phyloP scores from a whole-genome alignment of 768 basidiomycete species.

The Suillus brevipes region DNA sequence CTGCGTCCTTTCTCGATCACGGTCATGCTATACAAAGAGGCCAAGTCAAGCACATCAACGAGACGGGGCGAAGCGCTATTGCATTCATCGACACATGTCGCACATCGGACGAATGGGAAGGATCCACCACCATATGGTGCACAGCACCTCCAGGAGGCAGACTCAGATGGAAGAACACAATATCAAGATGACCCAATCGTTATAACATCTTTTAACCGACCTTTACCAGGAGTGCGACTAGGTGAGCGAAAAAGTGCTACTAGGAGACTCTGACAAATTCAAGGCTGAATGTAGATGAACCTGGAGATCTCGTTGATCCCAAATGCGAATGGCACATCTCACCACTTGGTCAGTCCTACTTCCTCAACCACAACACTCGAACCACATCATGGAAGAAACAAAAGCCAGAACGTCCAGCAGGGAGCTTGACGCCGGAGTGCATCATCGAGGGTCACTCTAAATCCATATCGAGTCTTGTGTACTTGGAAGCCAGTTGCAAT shows the following conservation, averaged over 20 bases:
- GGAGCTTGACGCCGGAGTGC: not conserved
- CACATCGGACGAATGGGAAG: no score
- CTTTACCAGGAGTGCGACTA: not conserved
- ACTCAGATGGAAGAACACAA: not conserved
- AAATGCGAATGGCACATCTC: no score
- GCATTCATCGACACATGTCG: no score
- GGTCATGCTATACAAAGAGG: no score
- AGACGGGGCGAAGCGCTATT: no score
- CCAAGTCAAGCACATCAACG: no score
- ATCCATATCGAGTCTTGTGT: not conserved
- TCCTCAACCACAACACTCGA: not conserved
- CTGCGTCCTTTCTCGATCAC: no score
- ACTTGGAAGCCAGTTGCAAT: not conserved
- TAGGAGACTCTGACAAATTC: not conserved
- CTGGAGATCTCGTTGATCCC: not conserved
- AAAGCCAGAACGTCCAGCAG: not conserved
- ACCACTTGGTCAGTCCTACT: no score
- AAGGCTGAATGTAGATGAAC: not conserved
- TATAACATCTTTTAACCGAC: not conserved
- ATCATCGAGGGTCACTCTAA: not conserved
- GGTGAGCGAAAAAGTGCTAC: not conserved
- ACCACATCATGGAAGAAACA: not conserved
- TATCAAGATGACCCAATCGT: not conserved
- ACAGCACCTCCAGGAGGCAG: no score
- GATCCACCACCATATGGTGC: no score